These are phyloP conservation scores for Hymenoscyphus salicellus DNA, from an alignment of 2,329 filamentous ascomycete genomes.

Conservation along the genomic window DNA sequence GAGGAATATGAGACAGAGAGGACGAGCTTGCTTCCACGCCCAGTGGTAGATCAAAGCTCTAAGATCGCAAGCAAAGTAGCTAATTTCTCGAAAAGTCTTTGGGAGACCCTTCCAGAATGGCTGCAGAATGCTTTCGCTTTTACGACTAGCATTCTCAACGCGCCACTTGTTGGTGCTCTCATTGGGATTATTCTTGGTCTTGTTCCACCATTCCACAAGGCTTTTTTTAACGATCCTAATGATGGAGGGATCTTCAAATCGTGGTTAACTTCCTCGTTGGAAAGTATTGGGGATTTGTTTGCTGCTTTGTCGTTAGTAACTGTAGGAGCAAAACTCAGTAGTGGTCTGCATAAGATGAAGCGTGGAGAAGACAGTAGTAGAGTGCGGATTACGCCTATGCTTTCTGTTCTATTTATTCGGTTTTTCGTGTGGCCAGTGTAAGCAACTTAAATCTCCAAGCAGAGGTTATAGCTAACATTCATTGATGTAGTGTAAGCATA, in stretches of 20 bases:
- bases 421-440: slow-evolving; percentile 58
- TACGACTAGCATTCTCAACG: slow-evolving; percentile 51
- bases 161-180: slow-evolving; percentile 57
- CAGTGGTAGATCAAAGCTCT: too few relatives aligned
- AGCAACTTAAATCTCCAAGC: slow-evolving; percentile 11
- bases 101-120: background rate
- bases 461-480: too few relatives aligned
- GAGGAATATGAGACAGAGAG: slow-evolving; percentile 25
- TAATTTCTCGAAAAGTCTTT: background rate
- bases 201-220: slow-evolving; percentile 53
- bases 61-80: background rate
- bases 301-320: slow-evolving; percentile 62
- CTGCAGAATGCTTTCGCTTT: slow-evolving; percentile 34
- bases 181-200: slow-evolving; percentile 58
- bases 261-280: slow-evolving; percentile 60
- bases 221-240: slow-evolving; percentile 56
- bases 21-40: slow-evolving; percentile 23
- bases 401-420: slow-evolving; percentile 51
- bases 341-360: slow-evolving; percentile 49
- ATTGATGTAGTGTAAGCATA: slow-evolving; percentile 44
- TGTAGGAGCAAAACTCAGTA: slow-evolving; percentile 60
- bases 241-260: slow-evolving; percentile 63
- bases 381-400: slow-evolving; percentile 47
- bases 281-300: slow-evolving; percentile 62
- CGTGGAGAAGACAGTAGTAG: slow-evolving; percentile 41